phyloP scores from a whole-genome alignment of 2,329 filamentous ascomycete genomes.

The Trichoderma sp. region DNA sequence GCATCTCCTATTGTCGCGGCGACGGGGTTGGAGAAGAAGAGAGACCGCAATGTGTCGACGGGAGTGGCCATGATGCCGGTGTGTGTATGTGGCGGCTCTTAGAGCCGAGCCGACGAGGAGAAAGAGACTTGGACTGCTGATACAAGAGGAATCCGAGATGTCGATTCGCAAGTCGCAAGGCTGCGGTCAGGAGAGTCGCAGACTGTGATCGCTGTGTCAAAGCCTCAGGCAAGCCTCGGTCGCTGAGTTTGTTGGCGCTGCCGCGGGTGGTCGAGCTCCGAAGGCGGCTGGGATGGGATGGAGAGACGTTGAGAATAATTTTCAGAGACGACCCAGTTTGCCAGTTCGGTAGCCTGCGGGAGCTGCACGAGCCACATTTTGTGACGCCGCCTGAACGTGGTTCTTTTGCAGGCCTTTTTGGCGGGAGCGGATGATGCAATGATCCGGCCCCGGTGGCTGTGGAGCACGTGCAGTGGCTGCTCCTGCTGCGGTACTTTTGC shows the following conservation, averaged over 20 bases:
- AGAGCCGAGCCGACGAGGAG: slow-evolving; percentile 8
- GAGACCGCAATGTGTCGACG: slow-evolving; percentile 58
- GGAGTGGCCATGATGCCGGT: slow-evolving; percentile 53
- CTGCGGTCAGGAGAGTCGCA: background rate
- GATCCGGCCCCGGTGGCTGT: slow-evolving; percentile 25
- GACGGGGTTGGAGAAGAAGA: slow-evolving; percentile 75
- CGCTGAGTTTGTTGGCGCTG: slow-evolving; percentile 11
- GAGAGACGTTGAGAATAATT: slow-evolving; percentile 34
- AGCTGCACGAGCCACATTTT: slow-evolving; percentile 28
- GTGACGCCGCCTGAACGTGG: slow-evolving; percentile 11
- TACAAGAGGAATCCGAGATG: background rate
- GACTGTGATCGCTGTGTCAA: background rate
- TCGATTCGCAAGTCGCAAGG: slow-evolving; percentile 12
- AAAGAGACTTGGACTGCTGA: background rate
- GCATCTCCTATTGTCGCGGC: slow-evolving; percentile 71
- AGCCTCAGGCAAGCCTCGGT: slow-evolving; percentile 24
- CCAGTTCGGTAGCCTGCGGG: slow-evolving; percentile 21
- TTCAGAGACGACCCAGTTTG: slow-evolving; percentile 30
- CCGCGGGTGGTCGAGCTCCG: slow-evolving; percentile 31
- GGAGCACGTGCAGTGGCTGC: slow-evolving; percentile 20
- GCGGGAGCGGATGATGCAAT: slow-evolving; percentile 11
- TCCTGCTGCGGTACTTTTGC: too few relatives aligned
- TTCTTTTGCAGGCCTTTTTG: slow-evolving; percentile 2
- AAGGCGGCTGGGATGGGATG: slow-evolving; percentile 29
- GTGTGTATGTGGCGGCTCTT: slow-evolving; percentile 31